A percentile compares a stretch with the other conserved stretches of the same genome.
Conservation (phyloP, 192 early-diverging fungal genomes). For the Coemansia reversa region DNA sequence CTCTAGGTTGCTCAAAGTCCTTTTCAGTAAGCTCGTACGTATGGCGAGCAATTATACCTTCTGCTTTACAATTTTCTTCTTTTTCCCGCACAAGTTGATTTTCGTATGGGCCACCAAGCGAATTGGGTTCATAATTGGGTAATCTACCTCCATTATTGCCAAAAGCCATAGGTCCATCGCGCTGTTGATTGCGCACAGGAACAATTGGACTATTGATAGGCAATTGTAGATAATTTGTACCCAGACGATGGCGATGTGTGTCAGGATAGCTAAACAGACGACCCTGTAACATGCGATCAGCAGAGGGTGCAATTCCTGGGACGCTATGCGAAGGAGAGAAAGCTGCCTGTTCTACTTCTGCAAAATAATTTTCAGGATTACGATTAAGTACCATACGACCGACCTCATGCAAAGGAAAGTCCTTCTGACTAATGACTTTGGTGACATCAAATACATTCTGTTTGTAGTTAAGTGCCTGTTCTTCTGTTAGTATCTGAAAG, state of each 20-base stretch:
- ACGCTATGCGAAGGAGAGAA: constrained; percentile 69
- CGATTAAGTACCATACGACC: constrained; percentile 69
- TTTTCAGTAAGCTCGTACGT: constrained; percentile 55
- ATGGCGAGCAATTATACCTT: constrained; percentile 55
- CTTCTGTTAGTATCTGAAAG: constrained; percentile 62
- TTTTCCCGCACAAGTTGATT: constrained; percentile 19
- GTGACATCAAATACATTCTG: constrained; percentile 72
- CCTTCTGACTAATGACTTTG: constrained; percentile 66
- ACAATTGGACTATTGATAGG: constrained; percentile 63
- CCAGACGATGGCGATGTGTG: constrained; percentile 67
- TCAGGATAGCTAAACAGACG: constrained; percentile 74
- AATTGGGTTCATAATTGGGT: constrained; percentile 66
- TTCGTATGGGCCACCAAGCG: constrained; percentile 57
- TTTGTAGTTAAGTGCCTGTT: constrained; percentile 61
- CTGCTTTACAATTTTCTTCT: constrained; percentile 32
- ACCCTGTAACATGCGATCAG: constrained; percentile 71
- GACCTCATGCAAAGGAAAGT: constrained; percentile 62
- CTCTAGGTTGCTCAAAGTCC: constrained; percentile 66
- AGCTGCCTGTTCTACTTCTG: constrained; percentile 71
- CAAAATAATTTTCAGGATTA: constrained; percentile 75
- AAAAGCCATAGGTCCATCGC: constrained; percentile 62
- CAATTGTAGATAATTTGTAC: constrained; percentile 70
- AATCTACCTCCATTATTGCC: constrained; percentile 58
- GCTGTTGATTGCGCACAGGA: constrained; percentile 62
- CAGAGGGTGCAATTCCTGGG: constrained; percentile 66